These are phyloP conservation scores for Microsporum ferrugineum DNA, from an alignment of 2,329 filamentous ascomycete genomes.

Conservation along the genomic window DNA sequence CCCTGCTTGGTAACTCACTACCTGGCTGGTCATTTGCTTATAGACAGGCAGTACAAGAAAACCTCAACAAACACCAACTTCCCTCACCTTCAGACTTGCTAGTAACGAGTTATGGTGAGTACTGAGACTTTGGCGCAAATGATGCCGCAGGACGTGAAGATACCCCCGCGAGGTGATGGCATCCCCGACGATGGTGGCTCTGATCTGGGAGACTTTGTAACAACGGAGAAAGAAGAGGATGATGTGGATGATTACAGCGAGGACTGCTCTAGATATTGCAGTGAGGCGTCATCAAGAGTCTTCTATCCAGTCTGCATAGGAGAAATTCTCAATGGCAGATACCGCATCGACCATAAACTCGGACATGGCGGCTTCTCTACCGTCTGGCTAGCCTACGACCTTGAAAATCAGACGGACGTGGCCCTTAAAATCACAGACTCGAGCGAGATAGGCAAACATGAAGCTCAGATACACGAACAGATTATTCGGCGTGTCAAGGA, in stretches of 20 bases:
- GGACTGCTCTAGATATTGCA: not conserved
- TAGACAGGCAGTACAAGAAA: not conserved
- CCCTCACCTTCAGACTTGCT: not conserved
- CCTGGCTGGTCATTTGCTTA: not conserved
- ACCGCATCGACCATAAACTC: constrained; percentile 10
- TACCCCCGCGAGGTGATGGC: not conserved
- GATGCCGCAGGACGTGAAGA: not conserved
- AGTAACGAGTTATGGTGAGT: not conserved
- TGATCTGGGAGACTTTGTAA: not conserved
- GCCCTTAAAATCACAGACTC: constrained; percentile 7
- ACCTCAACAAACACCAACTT: not conserved
- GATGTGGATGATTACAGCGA: not conserved
- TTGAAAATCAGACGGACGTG: constrained; percentile 7
- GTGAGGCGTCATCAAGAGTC: not conserved
- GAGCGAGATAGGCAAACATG: constrained; percentile 1
- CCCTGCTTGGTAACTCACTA: not conserved
- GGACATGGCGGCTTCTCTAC: constrained; percentile 8
- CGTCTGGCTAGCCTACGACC: constrained; percentile 9
- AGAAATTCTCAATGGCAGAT: constrained; percentile 8
- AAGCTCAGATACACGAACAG: constrained; percentile 7
- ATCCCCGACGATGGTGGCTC: not conserved
- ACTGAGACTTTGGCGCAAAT: not conserved
- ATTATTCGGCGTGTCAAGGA: constrained; percentile 7
- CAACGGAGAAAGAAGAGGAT: not conserved
- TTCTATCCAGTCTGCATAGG: constrained; percentile 8